Conservation (phyloP, 352 stramenopile genomes). For the Phytophthora podocarpi region DNA sequence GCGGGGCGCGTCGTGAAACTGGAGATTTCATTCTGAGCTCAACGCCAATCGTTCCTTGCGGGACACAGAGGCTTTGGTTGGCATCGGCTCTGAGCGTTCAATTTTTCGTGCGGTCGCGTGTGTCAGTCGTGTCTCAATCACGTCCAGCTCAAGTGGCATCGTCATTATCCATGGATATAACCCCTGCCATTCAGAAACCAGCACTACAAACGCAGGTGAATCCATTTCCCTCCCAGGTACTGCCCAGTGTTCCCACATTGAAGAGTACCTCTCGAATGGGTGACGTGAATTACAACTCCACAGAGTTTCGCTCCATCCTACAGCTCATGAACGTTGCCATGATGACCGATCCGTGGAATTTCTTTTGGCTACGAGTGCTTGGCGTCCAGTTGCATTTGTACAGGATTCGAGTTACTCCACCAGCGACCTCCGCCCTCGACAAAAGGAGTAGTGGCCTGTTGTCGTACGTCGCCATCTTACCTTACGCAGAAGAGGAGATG, state of each 20-base stretch:
- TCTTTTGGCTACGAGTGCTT: conserved; percentile 34
- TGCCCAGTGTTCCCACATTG: not conserved
- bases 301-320: conserved; percentile 31
- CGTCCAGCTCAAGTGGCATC: not conserved
- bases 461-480: conserved; percentile 30
- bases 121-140: not conserved
- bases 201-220: not conserved
- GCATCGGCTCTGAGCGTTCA: conserved; percentile 19
- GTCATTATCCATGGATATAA: not conserved
- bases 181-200: not conserved
- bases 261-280: not conserved
- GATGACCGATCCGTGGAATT: conserved; percentile 51
- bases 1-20: not conserved
- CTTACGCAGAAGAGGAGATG: conserved; percentile 33
- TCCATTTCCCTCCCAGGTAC: not conserved
- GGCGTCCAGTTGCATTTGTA: conserved; percentile 42
- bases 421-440: not conserved
- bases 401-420: conserved; percentile 5
- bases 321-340: conserved; percentile 52
- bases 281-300: not conserved
- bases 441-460: too few species aligned
- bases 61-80: conserved; percentile 12
- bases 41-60: conserved; percentile 19
- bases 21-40: conserved; percentile 13
- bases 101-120: conserved; percentile 1